A percentile compares a stretch with the other conserved stretches of the same genome.
Conservation (phyloP, 2,329 filamentous ascomycete species). For the Knoxdaviesia capensis region DNA sequence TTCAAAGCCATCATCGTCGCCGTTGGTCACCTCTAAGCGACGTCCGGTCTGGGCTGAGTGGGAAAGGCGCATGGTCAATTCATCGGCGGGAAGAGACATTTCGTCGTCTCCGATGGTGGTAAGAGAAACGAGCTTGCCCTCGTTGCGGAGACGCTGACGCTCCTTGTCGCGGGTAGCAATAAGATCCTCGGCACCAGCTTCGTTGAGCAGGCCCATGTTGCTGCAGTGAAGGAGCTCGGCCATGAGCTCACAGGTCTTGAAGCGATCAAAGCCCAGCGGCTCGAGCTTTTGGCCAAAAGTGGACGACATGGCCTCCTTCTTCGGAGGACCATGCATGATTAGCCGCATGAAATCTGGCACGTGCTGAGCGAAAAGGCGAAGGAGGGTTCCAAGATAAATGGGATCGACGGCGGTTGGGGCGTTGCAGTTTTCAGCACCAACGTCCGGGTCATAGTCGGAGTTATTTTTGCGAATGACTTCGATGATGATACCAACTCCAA, state of each 20-base stretch:
- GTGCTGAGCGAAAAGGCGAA: constrained; percentile 74
- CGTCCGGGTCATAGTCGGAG: constrained; percentile 92
- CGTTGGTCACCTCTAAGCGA: constrained; percentile 62
- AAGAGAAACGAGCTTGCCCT: constrained; percentile 43
- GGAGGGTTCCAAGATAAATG: constrained; percentile 81
- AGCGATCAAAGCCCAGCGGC: constrained; percentile 87
- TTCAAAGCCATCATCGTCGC: constrained; percentile 80
- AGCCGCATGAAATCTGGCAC: constrained; percentile 88
- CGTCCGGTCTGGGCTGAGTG: constrained; percentile 38
- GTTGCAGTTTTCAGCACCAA: constrained; percentile 59
- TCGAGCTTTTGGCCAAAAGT: constrained; percentile 86
- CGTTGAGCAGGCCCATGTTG: constrained; percentile 93
- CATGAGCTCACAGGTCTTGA: constrained; percentile 98
- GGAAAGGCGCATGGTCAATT: constrained; percentile 37
- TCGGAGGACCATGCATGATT: constrained; percentile 58
- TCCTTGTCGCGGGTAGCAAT: constrained; percentile 64
- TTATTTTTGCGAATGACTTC: constrained; percentile 99
- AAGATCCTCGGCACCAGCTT: constrained; percentile 72
- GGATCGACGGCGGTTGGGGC: constrained; percentile 73
- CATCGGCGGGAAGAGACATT: constrained; percentile 25
- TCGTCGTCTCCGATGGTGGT: constrained; percentile 17
- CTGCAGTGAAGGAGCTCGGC: constrained; percentile 93
- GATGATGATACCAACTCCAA: constrained; percentile 92
- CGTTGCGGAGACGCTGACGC: constrained; percentile 55
- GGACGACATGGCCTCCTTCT: constrained; percentile 57